Conservation (phyloP, 1,284 basidiomycete species). For the Papiliotrema nemorosa region DNA sequence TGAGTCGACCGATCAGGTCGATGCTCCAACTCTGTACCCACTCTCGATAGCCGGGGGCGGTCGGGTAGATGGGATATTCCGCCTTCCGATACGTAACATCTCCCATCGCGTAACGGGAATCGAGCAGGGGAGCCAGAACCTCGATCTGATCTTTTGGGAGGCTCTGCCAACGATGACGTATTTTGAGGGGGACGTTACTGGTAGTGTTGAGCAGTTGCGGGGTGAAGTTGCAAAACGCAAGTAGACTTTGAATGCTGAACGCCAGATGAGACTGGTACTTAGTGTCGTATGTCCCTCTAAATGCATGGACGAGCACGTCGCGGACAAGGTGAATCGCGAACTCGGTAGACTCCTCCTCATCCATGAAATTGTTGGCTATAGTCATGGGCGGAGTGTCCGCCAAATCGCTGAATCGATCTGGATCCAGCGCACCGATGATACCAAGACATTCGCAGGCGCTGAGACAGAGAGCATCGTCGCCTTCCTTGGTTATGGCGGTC, state of each 20-base stretch:
- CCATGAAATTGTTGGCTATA: conserved; percentile 76
- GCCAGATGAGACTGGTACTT: conserved; percentile 86
- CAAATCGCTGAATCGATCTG: conserved; percentile 66
- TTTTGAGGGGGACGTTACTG: conserved; percentile 60
- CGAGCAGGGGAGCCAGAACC: conserved; percentile 82
- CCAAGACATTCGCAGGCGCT: conserved; percentile 88
- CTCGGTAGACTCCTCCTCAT: conserved; percentile 69
- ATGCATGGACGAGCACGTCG: conserved; percentile 85
- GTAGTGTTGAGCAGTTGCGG: conserved; percentile 47
- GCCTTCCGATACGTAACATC: conserved; percentile 40
- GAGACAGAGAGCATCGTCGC: conserved; percentile 62
- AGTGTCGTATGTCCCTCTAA: conserved; percentile 89
- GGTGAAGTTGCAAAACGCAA: conserved; percentile 84
- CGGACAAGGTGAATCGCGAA: conserved; percentile 85
- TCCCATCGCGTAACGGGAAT: conserved; percentile 58
- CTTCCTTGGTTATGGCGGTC: conserved; percentile 69
- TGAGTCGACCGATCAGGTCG: conserved; percentile 68
- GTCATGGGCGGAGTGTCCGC: conserved; percentile 63
- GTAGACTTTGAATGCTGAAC: conserved; percentile 87
- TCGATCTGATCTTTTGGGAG: conserved; percentile 83
- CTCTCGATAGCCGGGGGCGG: conserved; percentile 79
- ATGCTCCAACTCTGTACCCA: conserved; percentile 92
- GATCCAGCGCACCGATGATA: conserved; percentile 91
- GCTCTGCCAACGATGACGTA: conserved; percentile 66
- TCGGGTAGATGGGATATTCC: conserved; percentile 72